Conservation (phyloP, 371 early-diverging fungal genomes). For the Funneliformis caledonium region DNA sequence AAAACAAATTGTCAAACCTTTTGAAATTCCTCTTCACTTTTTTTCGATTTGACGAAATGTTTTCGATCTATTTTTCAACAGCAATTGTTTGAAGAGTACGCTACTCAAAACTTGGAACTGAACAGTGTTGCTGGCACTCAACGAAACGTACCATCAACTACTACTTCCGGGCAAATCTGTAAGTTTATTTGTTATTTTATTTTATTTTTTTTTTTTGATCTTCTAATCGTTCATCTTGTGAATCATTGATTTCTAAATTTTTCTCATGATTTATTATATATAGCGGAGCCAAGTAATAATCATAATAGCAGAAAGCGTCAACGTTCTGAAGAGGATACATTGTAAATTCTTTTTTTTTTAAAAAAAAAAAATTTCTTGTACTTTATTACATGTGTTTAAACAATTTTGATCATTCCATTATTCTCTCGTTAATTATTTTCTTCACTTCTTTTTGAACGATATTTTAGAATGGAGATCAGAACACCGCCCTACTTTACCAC, state of each 20-base stretch:
- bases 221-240: not conserved
- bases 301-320: conserved; percentile 7
- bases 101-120: not conserved
- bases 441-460: not conserved
- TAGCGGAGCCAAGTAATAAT: not conserved
- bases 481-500: not conserved
- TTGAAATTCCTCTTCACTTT: not conserved
- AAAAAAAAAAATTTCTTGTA: not conserved
- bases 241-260: not conserved
- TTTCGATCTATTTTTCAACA: not conserved
- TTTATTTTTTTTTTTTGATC: not conserved
- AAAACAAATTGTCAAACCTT: not conserved
- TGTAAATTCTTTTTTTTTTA: conserved; percentile 1
- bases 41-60: not conserved
- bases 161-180: not conserved
- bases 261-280: not conserved
- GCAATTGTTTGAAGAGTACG: conserved; percentile 22
- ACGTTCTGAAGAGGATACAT: conserved; percentile 19
- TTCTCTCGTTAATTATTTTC: not conserved
- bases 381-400: not conserved
- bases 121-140: conserved; percentile 18
- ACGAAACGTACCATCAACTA: conserved; percentile 12
- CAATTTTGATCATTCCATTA: not conserved
- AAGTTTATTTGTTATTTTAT: not conserved
- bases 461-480: conserved; percentile 21